phyloP scores from a whole-genome alignment of 169 alveolate species.

The Plasmodium falciparum region DNA sequence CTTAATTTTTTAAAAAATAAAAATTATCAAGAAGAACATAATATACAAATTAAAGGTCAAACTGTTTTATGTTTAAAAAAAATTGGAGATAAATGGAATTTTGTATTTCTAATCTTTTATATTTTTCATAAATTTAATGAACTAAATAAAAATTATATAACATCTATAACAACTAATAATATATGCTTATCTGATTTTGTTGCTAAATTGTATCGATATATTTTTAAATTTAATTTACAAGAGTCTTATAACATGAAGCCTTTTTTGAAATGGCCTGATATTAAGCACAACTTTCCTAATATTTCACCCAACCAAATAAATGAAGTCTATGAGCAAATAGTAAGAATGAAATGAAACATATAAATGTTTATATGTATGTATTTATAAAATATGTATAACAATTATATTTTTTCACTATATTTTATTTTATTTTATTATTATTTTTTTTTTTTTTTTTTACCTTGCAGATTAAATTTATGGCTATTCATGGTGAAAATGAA shows the following conservation, averaged over 20 bases:
- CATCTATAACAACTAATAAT: constrained; percentile 17
- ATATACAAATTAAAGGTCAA: constrained; percentile 45
- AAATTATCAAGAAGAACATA: constrained; percentile 10
- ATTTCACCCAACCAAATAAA: constrained; percentile 26
- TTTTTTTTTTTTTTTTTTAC: neutral
- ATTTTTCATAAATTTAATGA: constrained; percentile 71
- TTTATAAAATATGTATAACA: neutral
- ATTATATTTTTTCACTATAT: neutral
- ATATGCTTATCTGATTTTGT: constrained; percentile 46
- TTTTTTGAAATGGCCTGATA: constrained; percentile 75
- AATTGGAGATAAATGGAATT: constrained; percentile 73
- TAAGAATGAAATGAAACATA: constrained; percentile 2
- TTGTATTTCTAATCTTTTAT: constrained; percentile 50
- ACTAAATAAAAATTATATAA: constrained; percentile 34
- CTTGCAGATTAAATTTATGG: constrained; percentile 53
- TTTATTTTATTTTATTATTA: neutral
- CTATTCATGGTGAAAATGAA: constrained; percentile 72
- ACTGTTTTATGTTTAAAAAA: constrained; percentile 55
- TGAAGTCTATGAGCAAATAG: constrained; percentile 71
- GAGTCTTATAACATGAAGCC: constrained; percentile 52
- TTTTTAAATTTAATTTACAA: constrained; percentile 48
- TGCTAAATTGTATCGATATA: constrained; percentile 48
- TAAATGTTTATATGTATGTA: neutral
- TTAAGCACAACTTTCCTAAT: constrained; percentile 57
- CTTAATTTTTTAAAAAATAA: constrained; percentile 42